A percentile compares a stretch with the other conserved stretches of the same genome.
phyloP scores from a whole-genome alignment of 1,284 basidiomycete genomes.

The Microbotryomycetes sp. region DNA sequence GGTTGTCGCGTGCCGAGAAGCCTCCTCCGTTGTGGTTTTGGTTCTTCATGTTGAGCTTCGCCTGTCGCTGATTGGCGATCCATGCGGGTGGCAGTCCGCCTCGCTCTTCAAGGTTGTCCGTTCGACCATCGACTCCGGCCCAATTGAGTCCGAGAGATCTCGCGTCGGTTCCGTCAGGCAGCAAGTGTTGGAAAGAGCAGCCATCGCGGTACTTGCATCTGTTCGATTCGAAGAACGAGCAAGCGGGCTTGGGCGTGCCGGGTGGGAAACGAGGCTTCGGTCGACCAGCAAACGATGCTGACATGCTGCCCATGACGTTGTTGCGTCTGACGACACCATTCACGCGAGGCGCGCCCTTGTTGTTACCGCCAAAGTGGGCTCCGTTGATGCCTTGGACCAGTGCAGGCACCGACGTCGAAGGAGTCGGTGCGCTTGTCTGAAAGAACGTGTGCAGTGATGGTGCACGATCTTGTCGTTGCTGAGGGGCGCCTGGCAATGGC shows the following conservation, averaged over 20 bases:
- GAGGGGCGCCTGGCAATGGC: not conserved
- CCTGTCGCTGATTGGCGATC: constrained; percentile 9
- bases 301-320: not conserved
- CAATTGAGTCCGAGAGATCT: constrained; percentile 18
- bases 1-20: not conserved
- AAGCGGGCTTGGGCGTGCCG: constrained; percentile 25
- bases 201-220: constrained; percentile 34
- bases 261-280: not conserved
- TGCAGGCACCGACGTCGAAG: not conserved
- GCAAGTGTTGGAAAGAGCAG: constrained; percentile 29
- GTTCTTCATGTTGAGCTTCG: constrained; percentile 4
- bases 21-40: constrained; percentile 17
- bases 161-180: constrained; percentile 33
- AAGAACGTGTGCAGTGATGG: constrained; percentile 28
- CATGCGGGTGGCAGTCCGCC: constrained; percentile 28
- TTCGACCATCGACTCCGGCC: constrained; percentile 28
- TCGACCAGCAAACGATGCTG: not conserved
- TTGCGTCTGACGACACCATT: not conserved
- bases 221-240: constrained; percentile 36
- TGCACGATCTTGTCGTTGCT: not conserved
- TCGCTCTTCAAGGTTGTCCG: constrained; percentile 26
- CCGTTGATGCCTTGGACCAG: not conserved
- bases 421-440: constrained; percentile 18
- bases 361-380: too few relatives aligned
- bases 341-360: not conserved